Percentiles rank a stretch among this genome's conserved stretches.
phyloP scores from a whole-genome alignment of 352 stramenopile genomes.

The Blastocystis hominis region DNA sequence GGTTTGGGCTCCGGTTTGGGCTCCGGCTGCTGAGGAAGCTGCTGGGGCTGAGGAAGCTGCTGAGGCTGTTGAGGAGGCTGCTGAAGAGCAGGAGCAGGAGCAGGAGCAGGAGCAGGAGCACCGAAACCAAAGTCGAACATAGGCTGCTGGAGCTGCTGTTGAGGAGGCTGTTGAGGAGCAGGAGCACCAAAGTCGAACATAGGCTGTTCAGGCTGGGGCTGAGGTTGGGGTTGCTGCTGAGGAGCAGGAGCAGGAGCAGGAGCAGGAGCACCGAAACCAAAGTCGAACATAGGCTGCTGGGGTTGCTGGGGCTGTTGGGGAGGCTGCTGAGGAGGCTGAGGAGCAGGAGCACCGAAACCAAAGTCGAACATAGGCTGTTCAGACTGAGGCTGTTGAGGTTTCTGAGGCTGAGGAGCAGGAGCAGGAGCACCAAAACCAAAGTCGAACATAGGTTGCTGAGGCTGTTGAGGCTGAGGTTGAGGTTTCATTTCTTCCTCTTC shows the following conservation, averaged over 20 bases:
- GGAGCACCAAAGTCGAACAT: background rate
- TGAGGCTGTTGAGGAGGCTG: background rate
- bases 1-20: background rate
- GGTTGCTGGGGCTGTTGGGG: background rate
- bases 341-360: too few relatives aligned
- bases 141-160: too few relatives aligned
- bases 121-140: background rate
- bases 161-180: background rate
- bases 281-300: background rate
- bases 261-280: background rate
- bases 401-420: background rate
- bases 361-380: too few relatives aligned
- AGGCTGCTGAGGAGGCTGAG: too few relatives aligned
- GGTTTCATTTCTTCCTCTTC: background rate
- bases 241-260: background rate
- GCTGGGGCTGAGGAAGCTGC: background rate
- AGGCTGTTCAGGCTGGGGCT: background rate
- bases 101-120: background rate
- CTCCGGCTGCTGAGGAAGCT: background rate
- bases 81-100: background rate
- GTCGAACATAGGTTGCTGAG: background rate
- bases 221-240: background rate
- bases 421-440: background rate
- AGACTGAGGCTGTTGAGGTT: too few relatives aligned
- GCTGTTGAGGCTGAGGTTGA: background rate